A percentile compares a stretch with the other conserved stretches of the same genome.
Conservation (phyloP, 1,284 basidiomycete species). For the Rhodotorula sp. region DNA sequence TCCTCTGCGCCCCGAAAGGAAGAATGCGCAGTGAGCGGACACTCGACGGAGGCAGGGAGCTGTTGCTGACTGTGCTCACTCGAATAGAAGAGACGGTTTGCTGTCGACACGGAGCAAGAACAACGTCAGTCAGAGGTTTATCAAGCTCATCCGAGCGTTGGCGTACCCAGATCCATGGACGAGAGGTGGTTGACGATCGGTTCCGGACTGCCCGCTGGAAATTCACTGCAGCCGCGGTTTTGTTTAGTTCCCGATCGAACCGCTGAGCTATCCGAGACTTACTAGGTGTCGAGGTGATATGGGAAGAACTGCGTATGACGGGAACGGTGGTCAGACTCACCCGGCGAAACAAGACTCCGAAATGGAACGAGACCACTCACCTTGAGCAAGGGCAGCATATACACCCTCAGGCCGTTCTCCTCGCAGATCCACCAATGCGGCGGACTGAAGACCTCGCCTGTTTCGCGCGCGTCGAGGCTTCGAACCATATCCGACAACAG, state of each 20-base stretch:
- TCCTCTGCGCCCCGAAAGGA: background rate
- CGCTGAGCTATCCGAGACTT: background rate
- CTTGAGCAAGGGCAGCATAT: constrained; percentile 2
- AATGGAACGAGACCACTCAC: background rate
- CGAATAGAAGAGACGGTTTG: constrained; percentile 13
- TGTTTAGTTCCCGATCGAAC: background rate
- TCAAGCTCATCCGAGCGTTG: no score
- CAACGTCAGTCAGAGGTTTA: background rate
- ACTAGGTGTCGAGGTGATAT: constrained; percentile 8
- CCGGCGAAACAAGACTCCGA: no score
- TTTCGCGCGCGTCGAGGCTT: background rate
- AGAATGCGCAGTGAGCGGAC: background rate
- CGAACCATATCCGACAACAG: background rate
- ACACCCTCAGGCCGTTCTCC: background rate
- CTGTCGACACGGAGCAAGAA: background rate
- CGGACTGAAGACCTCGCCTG: background rate
- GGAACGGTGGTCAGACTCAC: background rate
- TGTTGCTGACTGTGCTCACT: background rate
- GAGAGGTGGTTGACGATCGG: constrained; percentile 12
- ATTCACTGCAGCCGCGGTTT: background rate
- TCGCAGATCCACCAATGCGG: constrained; percentile 13
- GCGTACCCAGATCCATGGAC: background rate
- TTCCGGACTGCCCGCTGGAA: background rate
- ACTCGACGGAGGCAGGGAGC: rapidly evolving
- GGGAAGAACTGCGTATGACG: background rate